Base-by-base conservation (phyloP, 2,329 filamentous ascomycete species). In the Mycocentrospora acerina region DNA sequence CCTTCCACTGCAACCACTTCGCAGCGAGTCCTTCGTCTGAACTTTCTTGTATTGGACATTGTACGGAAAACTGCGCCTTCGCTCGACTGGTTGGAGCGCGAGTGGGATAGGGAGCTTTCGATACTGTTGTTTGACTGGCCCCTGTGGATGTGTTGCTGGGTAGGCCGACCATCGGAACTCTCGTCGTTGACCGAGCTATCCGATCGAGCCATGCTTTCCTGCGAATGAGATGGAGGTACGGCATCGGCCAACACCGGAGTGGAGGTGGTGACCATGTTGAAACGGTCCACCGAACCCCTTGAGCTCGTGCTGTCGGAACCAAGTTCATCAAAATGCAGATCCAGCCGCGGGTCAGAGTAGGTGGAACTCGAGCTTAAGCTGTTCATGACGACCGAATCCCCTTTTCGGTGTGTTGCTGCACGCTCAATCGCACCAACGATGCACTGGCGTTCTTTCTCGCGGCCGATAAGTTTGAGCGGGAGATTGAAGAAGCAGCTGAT, bases 401-500 rank as follows among this genome's bases (percentile, higher is more conserved):
- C 43, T 7, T 70, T 68, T 33, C 90, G 86, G 24, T 77, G 82
- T 58, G 76, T 82, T 14, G 86, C 80, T 32, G 90, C 85, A 31
- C 82, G 83, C 48, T 94, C 84, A 33, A 96, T 88, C 24, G 93
- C 53, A 15, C 60, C 56, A 26, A 90, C 69, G 7, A 96, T 79
- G 25, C 79, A 78, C 31, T 83, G 75, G 28, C 81, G 82, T 62
- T 95, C 88, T 45, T 80, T 74, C 19, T 84, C 76, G 24, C 90
- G 81, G 3, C 91, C 91, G 49, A 95, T 86, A 76, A 94, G 89
- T 41, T 77, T 76, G 1, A 82, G 80, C 0, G 91, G 91, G 14
- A 96, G 77, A 51, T 90, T 86, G 68, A 96, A 96, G 60, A 94
- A 93, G 4, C 90, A 94, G 1, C 89, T 95, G 0, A 95, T 82